Conservation (phyloP, 495 filamentous ascomycete species). For the Penicillium mononematosum region DNA sequence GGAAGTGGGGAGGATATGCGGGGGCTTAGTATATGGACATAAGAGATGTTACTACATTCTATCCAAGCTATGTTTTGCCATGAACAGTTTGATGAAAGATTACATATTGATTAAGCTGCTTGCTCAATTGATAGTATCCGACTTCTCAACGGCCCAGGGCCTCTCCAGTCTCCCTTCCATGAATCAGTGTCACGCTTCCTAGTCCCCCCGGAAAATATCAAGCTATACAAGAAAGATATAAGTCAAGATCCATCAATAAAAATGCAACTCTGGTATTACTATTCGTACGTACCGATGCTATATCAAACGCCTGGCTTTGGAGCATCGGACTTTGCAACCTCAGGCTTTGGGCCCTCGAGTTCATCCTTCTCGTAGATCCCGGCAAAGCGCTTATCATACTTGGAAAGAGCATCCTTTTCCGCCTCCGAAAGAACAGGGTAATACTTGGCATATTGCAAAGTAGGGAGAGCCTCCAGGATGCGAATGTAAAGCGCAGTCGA, state of each 20-base stretch:
- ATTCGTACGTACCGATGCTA: background rate
- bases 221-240: background rate
- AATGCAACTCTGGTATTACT: background rate
- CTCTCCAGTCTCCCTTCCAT: background rate
- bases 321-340: background rate
- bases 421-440: background rate
- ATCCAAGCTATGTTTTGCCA: background rate
- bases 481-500: constrained; percentile 1
- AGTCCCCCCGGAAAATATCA: background rate
- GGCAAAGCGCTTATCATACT: constrained; percentile 1
- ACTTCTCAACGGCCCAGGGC: background rate
- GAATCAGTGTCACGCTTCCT: too few relatives aligned
- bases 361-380: background rate
- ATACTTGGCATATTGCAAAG: background rate
- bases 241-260: background rate
- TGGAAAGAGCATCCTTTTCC: background rate
- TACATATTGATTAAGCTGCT: background rate
- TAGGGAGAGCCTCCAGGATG: constrained; percentile 3
- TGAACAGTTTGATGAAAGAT: background rate
- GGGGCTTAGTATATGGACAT: too few relatives aligned
- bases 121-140: background rate
- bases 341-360: background rate
- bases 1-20: too few relatives aligned
- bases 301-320: background rate
- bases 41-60: too few relatives aligned